Conservation (phyloP, 805 yeast species). For the Pichia membranifaciens region DNA sequence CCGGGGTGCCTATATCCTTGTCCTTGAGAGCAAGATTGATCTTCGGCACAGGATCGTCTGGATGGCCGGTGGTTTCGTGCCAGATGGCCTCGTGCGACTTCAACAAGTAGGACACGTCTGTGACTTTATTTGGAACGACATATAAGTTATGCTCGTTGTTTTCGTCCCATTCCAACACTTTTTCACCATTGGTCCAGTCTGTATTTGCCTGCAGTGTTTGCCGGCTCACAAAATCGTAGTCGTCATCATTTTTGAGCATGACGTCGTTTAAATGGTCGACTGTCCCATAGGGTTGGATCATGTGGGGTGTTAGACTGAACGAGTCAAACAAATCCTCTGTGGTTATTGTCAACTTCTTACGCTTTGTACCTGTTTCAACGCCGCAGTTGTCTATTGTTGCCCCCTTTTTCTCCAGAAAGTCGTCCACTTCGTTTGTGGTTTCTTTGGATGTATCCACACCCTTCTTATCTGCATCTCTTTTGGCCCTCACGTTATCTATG, state of each 20-base stretch:
- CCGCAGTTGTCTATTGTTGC: background rate
- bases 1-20: slow-evolving; percentile 38
- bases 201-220: background rate
- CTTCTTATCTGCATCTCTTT: slow-evolving; percentile 33
- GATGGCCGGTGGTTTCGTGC: background rate
- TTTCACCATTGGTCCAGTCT: background rate
- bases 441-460: background rate
- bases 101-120: slow-evolving; percentile 27
- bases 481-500: slow-evolving; percentile 61
- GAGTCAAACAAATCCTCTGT: slow-evolving; percentile 66
- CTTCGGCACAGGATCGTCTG: slow-evolving; percentile 11
- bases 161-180: slow-evolving; percentile 1
- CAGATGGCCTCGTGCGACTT: slow-evolving; percentile 12
- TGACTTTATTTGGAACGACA: slow-evolving; percentile 17
- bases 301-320: slow-evolving; percentile 56
- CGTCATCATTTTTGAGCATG: slow-evolving; percentile 54
- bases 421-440: slow-evolving; percentile 9
- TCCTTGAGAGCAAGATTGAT: slow-evolving; percentile 21
- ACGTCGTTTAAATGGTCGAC: slow-evolving; percentile 42
- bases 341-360: slow-evolving; percentile 39
- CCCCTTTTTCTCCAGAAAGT: background rate
- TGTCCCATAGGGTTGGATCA: slow-evolving; percentile 65
- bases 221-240: slow-evolving; percentile 21
- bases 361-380: slow-evolving; percentile 8
- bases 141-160: background rate